phyloP scores from a whole-genome alignment of 345 rosid genomes.

The Kandelia obovata region DNA sequence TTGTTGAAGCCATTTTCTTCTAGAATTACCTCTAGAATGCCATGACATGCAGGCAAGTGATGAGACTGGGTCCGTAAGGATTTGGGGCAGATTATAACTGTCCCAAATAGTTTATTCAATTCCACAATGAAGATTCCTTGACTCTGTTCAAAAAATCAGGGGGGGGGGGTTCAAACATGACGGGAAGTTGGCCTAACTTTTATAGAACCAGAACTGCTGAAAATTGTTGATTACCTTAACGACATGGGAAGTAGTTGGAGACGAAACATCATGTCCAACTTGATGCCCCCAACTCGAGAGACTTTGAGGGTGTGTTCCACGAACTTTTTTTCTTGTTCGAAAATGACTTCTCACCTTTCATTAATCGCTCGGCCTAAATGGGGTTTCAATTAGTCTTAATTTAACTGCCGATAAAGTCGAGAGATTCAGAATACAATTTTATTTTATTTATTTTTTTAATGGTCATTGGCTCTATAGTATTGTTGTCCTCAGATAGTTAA shows the following conservation, averaged over 20 bases:
- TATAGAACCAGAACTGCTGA: neutral
- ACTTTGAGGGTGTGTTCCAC: neutral
- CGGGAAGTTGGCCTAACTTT: constrained; percentile 19
- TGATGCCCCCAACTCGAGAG: neutral
- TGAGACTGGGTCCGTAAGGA: neutral
- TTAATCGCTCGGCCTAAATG: neutral
- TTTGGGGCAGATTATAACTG: neutral
- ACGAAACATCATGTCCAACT: neutral
- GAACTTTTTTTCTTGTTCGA: neutral
- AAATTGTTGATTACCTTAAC: neutral
- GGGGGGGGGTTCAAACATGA: neutral
- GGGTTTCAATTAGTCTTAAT: neutral
- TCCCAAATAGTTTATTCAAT: neutral
- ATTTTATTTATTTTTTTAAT: too few species aligned
- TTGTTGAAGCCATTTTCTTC: too few species aligned
- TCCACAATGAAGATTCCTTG: too few species aligned
- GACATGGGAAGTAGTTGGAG: neutral
- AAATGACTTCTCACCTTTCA: constrained; percentile 10
- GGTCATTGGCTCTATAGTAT: too few species aligned
- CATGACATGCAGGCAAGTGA: neutral
- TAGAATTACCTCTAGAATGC: too few species aligned
- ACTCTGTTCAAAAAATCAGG: too few species aligned
- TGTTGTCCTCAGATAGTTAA: too few species aligned
- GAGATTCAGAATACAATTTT: too few species aligned
- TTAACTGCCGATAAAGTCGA: too few species aligned